Percentiles rank a stretch among this genome's conserved stretches.
Conservation (phyloP, 352 stramenopile species). For the Pythium chondricola region DNA sequence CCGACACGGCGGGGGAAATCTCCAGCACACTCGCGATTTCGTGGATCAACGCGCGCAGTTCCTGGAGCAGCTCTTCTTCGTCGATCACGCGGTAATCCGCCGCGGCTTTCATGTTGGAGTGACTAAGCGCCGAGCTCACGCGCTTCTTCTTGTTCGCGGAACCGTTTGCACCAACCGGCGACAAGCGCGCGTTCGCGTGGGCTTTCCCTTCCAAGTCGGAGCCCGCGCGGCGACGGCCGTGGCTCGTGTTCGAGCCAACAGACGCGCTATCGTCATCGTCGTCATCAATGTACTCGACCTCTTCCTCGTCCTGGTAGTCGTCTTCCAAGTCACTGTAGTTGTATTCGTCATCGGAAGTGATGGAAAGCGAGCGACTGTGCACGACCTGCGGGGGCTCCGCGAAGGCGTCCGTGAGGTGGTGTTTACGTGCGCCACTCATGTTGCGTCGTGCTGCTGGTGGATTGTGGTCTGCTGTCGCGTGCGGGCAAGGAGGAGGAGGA, state of each 20-base stretch:
- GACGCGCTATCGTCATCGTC: conserved; percentile 50
- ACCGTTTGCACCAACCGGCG: conserved; percentile 26
- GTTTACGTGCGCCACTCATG: not conserved
- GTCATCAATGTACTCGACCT: conserved; percentile 62
- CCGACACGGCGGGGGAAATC: conserved; percentile 47
- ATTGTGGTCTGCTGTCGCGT: too few species aligned
- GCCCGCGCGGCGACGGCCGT: conserved; percentile 6
- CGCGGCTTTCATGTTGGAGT: conserved; percentile 16
- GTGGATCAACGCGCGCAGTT: conserved; percentile 53
- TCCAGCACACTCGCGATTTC: conserved; percentile 80
- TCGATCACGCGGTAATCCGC: conserved; percentile 83
- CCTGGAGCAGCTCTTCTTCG: conserved; percentile 64
- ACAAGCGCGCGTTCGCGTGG: conserved; percentile 31
- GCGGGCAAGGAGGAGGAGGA: too few species aligned
- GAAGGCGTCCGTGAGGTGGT: not conserved
- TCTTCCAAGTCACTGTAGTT: conserved; percentile 79
- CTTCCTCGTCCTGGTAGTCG: conserved; percentile 29
- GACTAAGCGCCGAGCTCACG: conserved; percentile 29
- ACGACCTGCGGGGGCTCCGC: not conserved
- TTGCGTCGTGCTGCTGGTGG: too few species aligned
- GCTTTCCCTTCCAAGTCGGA: conserved; percentile 26
- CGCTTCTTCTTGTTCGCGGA: conserved; percentile 72
- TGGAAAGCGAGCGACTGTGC: conserved; percentile 31
- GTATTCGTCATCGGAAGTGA: conserved; percentile 74
- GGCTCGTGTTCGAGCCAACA: conserved; percentile 21